These are phyloP conservation scores for Phytophthora nicotianae DNA, from an alignment of 352 stramenopile species.

Conservation along the genomic window DNA sequence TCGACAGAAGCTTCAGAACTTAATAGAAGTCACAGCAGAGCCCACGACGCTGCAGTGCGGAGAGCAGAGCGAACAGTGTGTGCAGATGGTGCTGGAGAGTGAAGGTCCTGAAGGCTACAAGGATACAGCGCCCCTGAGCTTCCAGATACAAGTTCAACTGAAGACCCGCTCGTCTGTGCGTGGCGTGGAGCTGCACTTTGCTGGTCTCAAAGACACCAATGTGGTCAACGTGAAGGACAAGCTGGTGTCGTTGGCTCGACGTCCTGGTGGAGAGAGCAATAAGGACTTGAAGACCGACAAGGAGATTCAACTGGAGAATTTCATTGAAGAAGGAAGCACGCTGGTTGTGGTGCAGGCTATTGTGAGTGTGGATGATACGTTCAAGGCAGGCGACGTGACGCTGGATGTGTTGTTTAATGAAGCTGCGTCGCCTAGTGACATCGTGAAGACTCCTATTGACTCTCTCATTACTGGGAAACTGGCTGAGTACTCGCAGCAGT, in stretches of 20 bases:
- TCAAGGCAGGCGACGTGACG: conserved; percentile 52
- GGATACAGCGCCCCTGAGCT: conserved; percentile 44
- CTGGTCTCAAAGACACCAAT: conserved; percentile 62
- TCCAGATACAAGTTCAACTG: conserved; percentile 58
- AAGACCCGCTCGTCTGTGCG: conserved; percentile 41
- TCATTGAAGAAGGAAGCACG: conserved; percentile 70
- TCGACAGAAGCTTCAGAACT: conserved; percentile 52
- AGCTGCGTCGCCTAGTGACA: conserved; percentile 14
- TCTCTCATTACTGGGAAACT: conserved; percentile 26
- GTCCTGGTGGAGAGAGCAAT: conserved; percentile 19
- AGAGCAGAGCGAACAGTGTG: conserved; percentile 31
- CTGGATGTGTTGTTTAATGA: conserved; percentile 78
- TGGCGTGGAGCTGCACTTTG: conserved; percentile 56
- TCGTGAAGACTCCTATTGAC: conserved; percentile 29
- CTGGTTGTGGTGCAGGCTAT: conserved; percentile 76
- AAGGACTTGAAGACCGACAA: conserved; percentile 37
- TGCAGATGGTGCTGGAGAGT: conserved; percentile 52
- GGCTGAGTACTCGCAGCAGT: conserved; percentile 36
- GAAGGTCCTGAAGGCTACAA: conserved; percentile 29
- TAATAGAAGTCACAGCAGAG: conserved; percentile 55
- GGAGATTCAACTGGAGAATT: conserved; percentile 67
- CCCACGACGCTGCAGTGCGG: conserved; percentile 28
- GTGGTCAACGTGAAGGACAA: conserved; percentile 77
- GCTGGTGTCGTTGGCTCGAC: conserved; percentile 50
- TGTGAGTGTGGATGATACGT: conserved; percentile 47